Percentiles rank a stretch among this genome's conserved stretches.
Evolutionary conservation across 805 yeast genomes (phyloP).

Genomic region (Ogataea trehalophila): DNA sequence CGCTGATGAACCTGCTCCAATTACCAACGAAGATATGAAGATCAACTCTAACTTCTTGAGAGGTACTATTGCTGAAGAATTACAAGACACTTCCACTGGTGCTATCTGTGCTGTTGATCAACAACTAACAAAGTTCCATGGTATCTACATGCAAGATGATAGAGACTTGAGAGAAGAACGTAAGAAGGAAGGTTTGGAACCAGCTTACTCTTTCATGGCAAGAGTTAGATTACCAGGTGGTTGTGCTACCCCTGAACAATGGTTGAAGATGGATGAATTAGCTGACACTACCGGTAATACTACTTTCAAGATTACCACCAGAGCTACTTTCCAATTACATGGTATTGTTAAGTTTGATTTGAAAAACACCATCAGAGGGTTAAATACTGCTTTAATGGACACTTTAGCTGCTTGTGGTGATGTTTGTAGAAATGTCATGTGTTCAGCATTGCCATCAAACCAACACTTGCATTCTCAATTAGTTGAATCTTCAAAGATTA

Average conservation of each 20-base stretch:
- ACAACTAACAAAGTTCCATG: constrained; percentile 95
- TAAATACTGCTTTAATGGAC: constrained; percentile 86
- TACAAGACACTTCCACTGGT: constrained; percentile 78
- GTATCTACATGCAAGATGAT: constrained; percentile 98
- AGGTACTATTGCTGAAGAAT: constrained; percentile 89
- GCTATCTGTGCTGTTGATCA: constrained; percentile 88
- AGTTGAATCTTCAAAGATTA: constrained; percentile 51
- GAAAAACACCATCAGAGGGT: constrained; percentile 87
- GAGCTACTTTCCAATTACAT: constrained; percentile 96
- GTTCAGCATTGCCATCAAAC: constrained; percentile 83
- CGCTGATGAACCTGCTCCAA: constrained; percentile 85
- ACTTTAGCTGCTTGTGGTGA: constrained; percentile 98
- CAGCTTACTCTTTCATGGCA: constrained; percentile 95
- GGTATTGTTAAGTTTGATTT: constrained; percentile 88
- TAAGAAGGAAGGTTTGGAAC: constrained; percentile 88
- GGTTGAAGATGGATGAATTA: constrained; percentile 79
- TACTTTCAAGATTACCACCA: constrained; percentile 88
- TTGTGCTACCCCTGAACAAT: constrained; percentile 78
- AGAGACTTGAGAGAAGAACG: constrained; percentile 93
- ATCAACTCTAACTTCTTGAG: constrained; percentile 79
- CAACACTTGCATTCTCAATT: constrained; percentile 78
- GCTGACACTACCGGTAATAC: constrained; percentile 85
- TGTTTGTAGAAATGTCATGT: constrained; percentile 93
- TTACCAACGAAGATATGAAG: constrained; percentile 95
- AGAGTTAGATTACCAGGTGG: constrained; percentile 96